A percentile compares a stretch with the other conserved stretches of the same genome.
Conservation (phyloP, 345 rosid species). For the Tarenaya hassleriana region DNA sequence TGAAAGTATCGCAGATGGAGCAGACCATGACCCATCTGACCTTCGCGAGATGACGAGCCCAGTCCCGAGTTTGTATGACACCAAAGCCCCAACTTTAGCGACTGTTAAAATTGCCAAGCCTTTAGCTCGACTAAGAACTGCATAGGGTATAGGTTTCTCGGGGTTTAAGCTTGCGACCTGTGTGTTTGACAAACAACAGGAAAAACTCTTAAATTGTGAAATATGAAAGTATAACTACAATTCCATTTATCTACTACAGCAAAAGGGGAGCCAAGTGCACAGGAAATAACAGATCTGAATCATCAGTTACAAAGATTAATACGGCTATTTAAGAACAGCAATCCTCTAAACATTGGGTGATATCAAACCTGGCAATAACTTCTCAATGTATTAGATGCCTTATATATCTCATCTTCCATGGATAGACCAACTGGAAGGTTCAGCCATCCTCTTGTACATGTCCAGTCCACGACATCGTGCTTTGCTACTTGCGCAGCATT, state of each 20-base stretch:
- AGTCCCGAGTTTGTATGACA: constrained; percentile 77
- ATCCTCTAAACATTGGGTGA: neutral
- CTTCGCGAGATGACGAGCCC: constrained; percentile 83
- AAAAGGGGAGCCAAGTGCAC: neutral
- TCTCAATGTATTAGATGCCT: constrained; percentile 75
- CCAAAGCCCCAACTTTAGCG: constrained; percentile 78
- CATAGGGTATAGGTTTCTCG: constrained; percentile 75
- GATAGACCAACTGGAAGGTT: constrained; percentile 87
- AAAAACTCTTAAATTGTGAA: neutral
- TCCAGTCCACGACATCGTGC: constrained; percentile 95
- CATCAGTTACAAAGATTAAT: neutral
- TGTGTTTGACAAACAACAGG: constrained; percentile 4
- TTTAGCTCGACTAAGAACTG: constrained; percentile 71
- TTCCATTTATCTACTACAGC: neutral
- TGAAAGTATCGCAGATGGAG: constrained; percentile 83
- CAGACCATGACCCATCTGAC: constrained; percentile 94
- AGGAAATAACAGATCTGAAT: too few species aligned
- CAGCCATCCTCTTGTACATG: constrained; percentile 86
- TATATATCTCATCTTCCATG: constrained; percentile 95
- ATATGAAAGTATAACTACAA: neutral
- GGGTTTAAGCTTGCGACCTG: constrained; percentile 78
- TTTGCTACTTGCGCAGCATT: constrained; percentile 89
- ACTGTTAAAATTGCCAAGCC: constrained; percentile 90
- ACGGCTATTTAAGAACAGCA: neutral
- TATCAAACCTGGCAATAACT: constrained; percentile 60